Percentiles rank a stretch among this genome's conserved stretches.
These are phyloP conservation scores for Graphilbum sp. DNA, from an alignment of 2,329 filamentous ascomycete species.

Conservation along the genomic window DNA sequence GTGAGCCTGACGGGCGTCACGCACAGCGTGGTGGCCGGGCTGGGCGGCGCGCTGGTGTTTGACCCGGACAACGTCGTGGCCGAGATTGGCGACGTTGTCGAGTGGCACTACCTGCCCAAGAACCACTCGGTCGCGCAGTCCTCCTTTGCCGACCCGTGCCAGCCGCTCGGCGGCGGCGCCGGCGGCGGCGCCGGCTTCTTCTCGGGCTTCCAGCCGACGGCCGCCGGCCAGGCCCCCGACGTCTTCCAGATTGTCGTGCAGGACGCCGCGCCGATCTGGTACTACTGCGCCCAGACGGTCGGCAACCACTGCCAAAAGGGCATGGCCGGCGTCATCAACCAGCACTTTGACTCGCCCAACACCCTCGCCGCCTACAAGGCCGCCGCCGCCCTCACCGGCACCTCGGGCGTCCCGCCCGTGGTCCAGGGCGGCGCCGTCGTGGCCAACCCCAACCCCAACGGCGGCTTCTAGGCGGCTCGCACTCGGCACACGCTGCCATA, in stretches of 20 bases:
- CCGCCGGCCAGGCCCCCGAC: slow-evolving; percentile 18
- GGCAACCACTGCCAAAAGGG: slow-evolving; percentile 29
- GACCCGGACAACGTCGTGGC: slow-evolving; percentile 33
- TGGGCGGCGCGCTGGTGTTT: slow-evolving; percentile 26
- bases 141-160: slow-evolving; percentile 25
- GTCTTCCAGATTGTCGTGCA: slow-evolving; percentile 29
- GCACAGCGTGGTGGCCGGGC: slow-evolving; percentile 28
- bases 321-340: slow-evolving; percentile 34
- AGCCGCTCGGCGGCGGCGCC: slow-evolving; percentile 19
- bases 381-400: slow-evolving; percentile 17
- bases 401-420: slow-evolving; percentile 15
- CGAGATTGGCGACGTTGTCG: slow-evolving; percentile 29
- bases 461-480: slow-evolving; percentile 22
- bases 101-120: slow-evolving; percentile 36
- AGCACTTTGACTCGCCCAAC: slow-evolving; percentile 21
- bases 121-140: slow-evolving; percentile 25
- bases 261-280: slow-evolving; percentile 25
- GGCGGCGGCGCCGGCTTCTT: slow-evolving; percentile 18
- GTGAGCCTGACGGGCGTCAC: slow-evolving; percentile 22
- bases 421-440: slow-evolving; percentile 21
- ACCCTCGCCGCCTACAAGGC: slow-evolving; percentile 21
- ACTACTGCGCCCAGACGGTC: slow-evolving; percentile 25
- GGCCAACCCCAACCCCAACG: slow-evolving; percentile 24
- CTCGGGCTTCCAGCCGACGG: slow-evolving; percentile 23
- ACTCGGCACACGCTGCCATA: no score